These are phyloP conservation scores for Colletotrichum sp. DNA, from an alignment of 2,329 filamentous ascomycete genomes.

Conservation along the genomic window DNA sequence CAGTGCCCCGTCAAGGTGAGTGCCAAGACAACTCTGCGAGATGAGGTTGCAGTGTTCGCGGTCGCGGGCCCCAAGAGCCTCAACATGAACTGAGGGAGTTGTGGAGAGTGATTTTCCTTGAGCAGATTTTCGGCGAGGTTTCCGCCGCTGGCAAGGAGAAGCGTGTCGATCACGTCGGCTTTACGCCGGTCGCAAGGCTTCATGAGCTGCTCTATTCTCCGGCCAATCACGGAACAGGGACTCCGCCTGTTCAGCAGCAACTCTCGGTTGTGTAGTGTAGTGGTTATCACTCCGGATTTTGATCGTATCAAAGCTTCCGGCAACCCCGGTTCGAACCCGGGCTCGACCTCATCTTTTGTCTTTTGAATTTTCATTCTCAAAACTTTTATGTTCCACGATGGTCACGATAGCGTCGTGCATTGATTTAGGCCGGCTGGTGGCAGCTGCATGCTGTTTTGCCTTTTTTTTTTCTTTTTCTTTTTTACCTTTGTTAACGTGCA, in stretches of 20 bases:
- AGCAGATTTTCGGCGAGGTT: background rate
- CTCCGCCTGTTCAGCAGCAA: background rate
- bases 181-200: background rate
- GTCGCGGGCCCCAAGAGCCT: background rate
- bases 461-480: background rate
- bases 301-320: background rate
- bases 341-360: background rate
- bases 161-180: background rate
- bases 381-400: background rate
- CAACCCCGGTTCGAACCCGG: constrained; percentile 23
- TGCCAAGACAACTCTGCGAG: background rate
- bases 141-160: background rate
- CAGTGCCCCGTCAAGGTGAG: background rate
- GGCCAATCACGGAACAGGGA: background rate
- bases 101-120: background rate
- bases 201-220: background rate
- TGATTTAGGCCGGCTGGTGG: background rate
- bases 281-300: constrained; percentile 22
- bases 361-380: background rate
- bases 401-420: background rate
- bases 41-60: background rate
- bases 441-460: background rate
- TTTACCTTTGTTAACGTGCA: background rate
- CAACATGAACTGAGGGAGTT: background rate
- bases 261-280: constrained; percentile 19